Percentiles rank a stretch among this genome's conserved stretches.
Evolutionary conservation across 2,329 filamentous ascomycete species (phyloP).

Genomic region (Clarireedia paspali): DNA sequence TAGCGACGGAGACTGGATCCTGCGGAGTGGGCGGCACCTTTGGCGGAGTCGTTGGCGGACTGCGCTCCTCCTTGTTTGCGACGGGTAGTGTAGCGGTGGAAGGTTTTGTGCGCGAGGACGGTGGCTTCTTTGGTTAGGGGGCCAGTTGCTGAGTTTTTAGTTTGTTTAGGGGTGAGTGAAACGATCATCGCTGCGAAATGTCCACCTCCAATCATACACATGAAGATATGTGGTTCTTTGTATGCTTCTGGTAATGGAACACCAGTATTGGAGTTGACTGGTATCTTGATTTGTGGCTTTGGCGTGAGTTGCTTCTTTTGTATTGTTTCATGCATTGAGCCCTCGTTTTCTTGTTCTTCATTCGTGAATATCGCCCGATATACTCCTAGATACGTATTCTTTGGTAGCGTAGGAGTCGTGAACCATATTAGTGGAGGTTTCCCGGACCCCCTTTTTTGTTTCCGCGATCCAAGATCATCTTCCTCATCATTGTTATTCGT

Average conservation of each 20-base stretch:
- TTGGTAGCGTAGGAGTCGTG: slow-evolving; percentile 63
- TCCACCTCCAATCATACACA: slow-evolving; percentile 97
- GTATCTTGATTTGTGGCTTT: slow-evolving; percentile 38
- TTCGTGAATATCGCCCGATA: slow-evolving; percentile 76
- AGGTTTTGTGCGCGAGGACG: slow-evolving; percentile 92
- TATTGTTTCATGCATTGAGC: slow-evolving; percentile 58
- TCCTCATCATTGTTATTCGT: slow-evolving; percentile 37
- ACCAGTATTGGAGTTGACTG: slow-evolving; percentile 50
- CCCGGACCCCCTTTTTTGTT: slow-evolving; percentile 47
- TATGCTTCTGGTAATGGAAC: slow-evolving; percentile 47
- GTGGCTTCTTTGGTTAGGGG: slow-evolving; percentile 77
- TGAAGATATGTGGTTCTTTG: slow-evolving; percentile 77
- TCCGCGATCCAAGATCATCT: slow-evolving; percentile 38
- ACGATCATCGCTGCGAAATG: slow-evolving; percentile 98
- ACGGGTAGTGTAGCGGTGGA: slow-evolving; percentile 92
- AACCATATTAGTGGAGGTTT: slow-evolving; percentile 83
- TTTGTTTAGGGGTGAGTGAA: slow-evolving; percentile 71
- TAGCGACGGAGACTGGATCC: slow-evolving; percentile 85
- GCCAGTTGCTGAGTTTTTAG: slow-evolving; percentile 55
- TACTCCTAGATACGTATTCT: slow-evolving; percentile 74
- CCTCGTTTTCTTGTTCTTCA: slow-evolving; percentile 58
- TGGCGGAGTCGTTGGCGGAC: slow-evolving; percentile 88
- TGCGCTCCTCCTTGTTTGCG: slow-evolving; percentile 95
- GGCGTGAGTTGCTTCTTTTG: slow-evolving; percentile 70
- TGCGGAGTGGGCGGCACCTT: slow-evolving; percentile 87